Evolutionary conservation across 768 basidiomycete genomes (phyloP).

Genomic region (Boletus vermiculosoides): DNA sequence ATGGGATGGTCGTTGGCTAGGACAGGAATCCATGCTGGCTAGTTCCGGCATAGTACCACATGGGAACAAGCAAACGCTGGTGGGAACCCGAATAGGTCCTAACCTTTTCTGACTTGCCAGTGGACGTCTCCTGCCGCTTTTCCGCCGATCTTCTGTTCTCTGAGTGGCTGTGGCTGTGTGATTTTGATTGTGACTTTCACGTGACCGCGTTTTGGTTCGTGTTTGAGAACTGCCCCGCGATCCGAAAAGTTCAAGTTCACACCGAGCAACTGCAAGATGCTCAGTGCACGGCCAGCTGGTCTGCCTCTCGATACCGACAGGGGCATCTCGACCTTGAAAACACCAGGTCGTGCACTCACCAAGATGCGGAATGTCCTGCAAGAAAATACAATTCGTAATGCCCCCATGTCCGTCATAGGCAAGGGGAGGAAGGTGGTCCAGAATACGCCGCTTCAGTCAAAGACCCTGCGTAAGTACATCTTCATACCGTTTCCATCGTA

Average conservation of each 20-base stretch:
- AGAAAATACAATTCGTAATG: constrained; percentile 49
- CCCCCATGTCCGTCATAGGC: constrained; percentile 41
- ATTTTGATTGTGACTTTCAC: constrained; percentile 13
- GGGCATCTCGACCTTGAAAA: constrained; percentile 41
- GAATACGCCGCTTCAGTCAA: constrained; percentile 35
- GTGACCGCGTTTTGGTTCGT: constrained; percentile 30
- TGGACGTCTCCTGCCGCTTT: too few species aligned
- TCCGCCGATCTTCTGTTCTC: too few species aligned
- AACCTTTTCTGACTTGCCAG: too few species aligned
- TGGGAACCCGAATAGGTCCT: too few species aligned
- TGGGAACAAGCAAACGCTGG: too few species aligned
- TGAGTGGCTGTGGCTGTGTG: neutral
- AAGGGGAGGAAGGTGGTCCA: constrained; percentile 44
- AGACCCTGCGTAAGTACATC: constrained; percentile 28
- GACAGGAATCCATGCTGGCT: too few species aligned
- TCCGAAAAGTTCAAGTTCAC: neutral
- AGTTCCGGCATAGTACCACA: too few species aligned
- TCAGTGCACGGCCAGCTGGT: constrained; percentile 24
- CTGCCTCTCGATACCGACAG: constrained; percentile 30
- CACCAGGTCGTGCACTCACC: constrained; percentile 50
- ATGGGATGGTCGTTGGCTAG: too few species aligned
- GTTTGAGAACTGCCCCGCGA: neutral
- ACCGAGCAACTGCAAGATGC: constrained; percentile 23
- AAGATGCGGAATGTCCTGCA: constrained; percentile 39
- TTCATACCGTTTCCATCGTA: too few species aligned